These are phyloP conservation scores for Diplodia intermedia DNA, from an alignment of 2,329 filamentous ascomycete species.

Conservation along the genomic window DNA sequence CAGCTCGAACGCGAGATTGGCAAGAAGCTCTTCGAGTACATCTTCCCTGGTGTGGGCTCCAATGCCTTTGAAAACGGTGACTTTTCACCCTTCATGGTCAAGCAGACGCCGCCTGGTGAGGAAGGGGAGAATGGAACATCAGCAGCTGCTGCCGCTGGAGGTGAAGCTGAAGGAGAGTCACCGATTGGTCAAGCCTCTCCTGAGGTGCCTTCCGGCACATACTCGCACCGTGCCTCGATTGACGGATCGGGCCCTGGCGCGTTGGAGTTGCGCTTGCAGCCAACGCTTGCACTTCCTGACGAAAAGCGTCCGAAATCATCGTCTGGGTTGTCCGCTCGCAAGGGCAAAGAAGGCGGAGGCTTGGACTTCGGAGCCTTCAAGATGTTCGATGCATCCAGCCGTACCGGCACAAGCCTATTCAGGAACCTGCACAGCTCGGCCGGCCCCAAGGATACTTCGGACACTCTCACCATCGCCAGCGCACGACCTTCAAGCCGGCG, in stretches of 20 bases:
- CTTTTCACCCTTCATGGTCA: slow-evolving; percentile 68
- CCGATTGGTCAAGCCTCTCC: slow-evolving; percentile 26
- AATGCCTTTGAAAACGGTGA: slow-evolving; percentile 58
- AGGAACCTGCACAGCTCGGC: slow-evolving; percentile 43
- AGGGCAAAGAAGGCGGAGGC: slow-evolving; percentile 11
- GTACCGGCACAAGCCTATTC: slow-evolving; percentile 41
- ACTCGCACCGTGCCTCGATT: slow-evolving; percentile 34
- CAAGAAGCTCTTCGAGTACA: slow-evolving; percentile 93
- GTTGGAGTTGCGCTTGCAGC: slow-evolving; percentile 80
- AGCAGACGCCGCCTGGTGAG: slow-evolving; percentile 56
- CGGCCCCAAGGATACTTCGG: slow-evolving; percentile 35
- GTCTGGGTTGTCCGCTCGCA: slow-evolving; percentile 12
- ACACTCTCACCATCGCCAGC: slow-evolving; percentile 34
- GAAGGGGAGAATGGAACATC: slow-evolving; percentile 55
- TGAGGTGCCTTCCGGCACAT: neutral
- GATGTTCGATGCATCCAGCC: slow-evolving; percentile 44
- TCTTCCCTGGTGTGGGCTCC: slow-evolving; percentile 82
- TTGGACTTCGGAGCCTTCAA: slow-evolving; percentile 33
- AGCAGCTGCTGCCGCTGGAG: slow-evolving; percentile 41
- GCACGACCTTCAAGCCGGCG: slow-evolving; percentile 43
- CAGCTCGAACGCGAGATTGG: slow-evolving; percentile 93
- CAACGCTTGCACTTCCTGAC: slow-evolving; percentile 71
- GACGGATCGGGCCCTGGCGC: slow-evolving; percentile 69
- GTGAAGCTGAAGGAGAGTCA: slow-evolving; percentile 44
- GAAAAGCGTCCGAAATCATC: slow-evolving; percentile 44